These are phyloP conservation scores for Candolleomyces efflorescens DNA, from an alignment of 768 basidiomycete species.

Conservation along the genomic window DNA sequence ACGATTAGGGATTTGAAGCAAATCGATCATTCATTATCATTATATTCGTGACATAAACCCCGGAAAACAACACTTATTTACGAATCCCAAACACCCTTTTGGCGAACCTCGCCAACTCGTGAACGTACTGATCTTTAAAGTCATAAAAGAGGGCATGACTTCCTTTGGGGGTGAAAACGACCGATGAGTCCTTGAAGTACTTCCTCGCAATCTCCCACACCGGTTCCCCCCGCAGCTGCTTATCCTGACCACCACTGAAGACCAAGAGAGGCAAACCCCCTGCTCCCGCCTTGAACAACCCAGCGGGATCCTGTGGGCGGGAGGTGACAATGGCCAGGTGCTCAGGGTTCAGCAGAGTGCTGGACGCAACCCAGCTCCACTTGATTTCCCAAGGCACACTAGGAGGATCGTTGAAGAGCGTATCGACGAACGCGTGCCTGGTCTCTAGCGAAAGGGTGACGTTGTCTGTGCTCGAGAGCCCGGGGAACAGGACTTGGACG, in stretches of 20 bases:
- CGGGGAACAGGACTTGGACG: slow-evolving; percentile 15
- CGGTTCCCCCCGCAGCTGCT: slow-evolving; percentile 21
- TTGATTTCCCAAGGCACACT: slow-evolving; percentile 20
- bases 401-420: slow-evolving; percentile 21
- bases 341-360: slow-evolving; percentile 16
- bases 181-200: slow-evolving; percentile 26
- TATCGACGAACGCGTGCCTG: slow-evolving; percentile 21
- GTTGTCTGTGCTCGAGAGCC: slow-evolving; percentile 18
- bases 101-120: not conserved
- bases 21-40: too few species aligned
- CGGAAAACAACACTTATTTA: not conserved
- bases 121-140: not conserved
- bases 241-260: slow-evolving; percentile 21
- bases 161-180: not conserved
- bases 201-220: slow-evolving; percentile 22
- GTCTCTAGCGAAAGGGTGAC: slow-evolving; percentile 15
- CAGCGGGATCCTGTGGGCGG: slow-evolving; percentile 22
- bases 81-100: not conserved
- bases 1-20: too few species aligned
- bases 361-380: slow-evolving; percentile 20
- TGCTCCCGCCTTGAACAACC: slow-evolving; percentile 21
- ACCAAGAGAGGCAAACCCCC: slow-evolving; percentile 24
- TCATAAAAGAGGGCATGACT: slow-evolving; percentile 1
- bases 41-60: too few species aligned
- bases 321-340: slow-evolving; percentile 16